These are phyloP conservation scores for Rhynchospora tenuis DNA, from an alignment of 176 grass and related monocot genomes.

Conservation along the genomic window DNA sequence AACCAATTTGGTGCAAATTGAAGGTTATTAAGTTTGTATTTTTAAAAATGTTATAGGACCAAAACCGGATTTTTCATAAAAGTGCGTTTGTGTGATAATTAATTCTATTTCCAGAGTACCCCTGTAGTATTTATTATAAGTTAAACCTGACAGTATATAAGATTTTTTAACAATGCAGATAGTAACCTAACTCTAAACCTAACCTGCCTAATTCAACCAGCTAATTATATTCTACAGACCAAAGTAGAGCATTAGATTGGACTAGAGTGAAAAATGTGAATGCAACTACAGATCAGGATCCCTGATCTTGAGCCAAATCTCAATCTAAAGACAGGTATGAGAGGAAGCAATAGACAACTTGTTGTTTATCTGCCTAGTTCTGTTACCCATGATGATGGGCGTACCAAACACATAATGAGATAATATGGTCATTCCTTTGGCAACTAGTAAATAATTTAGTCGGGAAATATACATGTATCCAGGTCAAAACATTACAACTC, in stretches of 20 bases:
- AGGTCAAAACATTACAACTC: no score
- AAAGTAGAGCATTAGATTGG: background rate
- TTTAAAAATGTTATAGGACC: no score
- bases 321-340: background rate
- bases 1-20: no score
- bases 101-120: background rate
- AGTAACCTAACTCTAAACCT: conserved; percentile 13
- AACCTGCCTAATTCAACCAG: background rate
- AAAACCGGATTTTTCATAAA: no score
- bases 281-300: no score
- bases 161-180: conserved; percentile 16
- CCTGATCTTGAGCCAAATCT: background rate
- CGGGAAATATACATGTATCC: background rate
- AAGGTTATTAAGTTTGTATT: no score
- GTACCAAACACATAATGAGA: no score
- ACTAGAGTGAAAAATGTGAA: background rate
- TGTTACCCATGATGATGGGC: no score
- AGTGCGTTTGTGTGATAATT: background rate
- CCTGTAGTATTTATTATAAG: background rate
- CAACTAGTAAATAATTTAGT: no score
- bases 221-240: background rate
- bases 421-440: no score
- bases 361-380: no score
- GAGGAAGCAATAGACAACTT: background rate
- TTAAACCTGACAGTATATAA: background rate